Base-by-base conservation (phyloP, 352 stramenopile genomes). In the Phytophthora sp. region DNA sequence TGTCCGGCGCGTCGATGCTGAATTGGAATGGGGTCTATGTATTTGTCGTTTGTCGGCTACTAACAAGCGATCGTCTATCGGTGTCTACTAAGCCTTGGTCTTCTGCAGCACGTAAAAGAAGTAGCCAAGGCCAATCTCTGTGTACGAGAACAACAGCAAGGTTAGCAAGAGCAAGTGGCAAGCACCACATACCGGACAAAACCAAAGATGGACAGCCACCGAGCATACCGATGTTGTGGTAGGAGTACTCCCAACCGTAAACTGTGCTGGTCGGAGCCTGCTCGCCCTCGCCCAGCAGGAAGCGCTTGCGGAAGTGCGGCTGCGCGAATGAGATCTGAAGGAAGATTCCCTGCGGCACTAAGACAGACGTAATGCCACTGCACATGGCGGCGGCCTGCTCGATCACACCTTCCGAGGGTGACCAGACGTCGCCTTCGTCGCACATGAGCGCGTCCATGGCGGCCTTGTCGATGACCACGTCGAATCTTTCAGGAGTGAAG, bases 401-500 rank as follows among this genome's bases (percentile, higher is more conserved):
- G 17, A 91, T 80, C 24, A 87, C 60, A n/a, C 63, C 39, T 18
- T 80, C 54, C 0, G 76, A 74, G 2, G 87, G 87, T 15, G 80
- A 82, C 87, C 87, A 94, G 8, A 85, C 79, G 62, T 92, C 82
- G 35, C 76, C 82, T 62, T 91, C 83, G 44, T 89, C 81, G 27
- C 77, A 80, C 63, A 94, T 86, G 21, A 95, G 71, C 20, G 87
- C 87, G 56, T 95, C 87, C 87, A 95, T 95, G 12, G 83, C 83
- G 20, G 87, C 87, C 66, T 95, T 95, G 62, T 95, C 87, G 26
- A 95, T 82, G 18, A 95, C 82, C 13, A 92, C 69, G 56, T 95
- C 87, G 48, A 95, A 95, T 17, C 18, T 70, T 9, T 53, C 45
- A 13, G 58, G 32, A 0, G 20, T 26, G 62, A 91, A 94, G 3